phyloP scores from a whole-genome alignment of 129 eudicot species.

The Lonicera japonica region DNA sequence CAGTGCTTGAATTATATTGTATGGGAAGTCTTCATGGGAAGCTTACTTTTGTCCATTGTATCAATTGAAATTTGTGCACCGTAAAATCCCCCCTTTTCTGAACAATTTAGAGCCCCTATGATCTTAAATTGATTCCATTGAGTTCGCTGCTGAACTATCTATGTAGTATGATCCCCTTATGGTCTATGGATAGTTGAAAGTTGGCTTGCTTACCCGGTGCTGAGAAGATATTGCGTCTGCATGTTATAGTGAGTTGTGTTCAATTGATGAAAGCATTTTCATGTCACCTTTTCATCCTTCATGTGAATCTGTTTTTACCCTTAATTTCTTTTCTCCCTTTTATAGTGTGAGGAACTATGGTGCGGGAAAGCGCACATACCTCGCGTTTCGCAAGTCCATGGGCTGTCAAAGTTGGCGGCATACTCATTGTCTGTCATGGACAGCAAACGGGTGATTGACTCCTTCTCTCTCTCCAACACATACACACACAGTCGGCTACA shows the following conservation, averaged over 20 bases:
- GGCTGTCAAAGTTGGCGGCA: constrained; percentile 52
- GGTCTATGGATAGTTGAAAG: not conserved
- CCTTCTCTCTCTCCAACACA: not conserved
- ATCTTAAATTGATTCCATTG: too few relatives aligned
- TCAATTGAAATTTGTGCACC: too few relatives aligned
- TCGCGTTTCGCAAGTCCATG: constrained; percentile 41
- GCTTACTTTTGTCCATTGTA: too few relatives aligned
- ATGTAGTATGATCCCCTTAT: not conserved
- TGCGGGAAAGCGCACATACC: constrained; percentile 75
- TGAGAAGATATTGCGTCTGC: not conserved
- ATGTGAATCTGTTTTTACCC: not conserved
- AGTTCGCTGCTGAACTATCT: not conserved
- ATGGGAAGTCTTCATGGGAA: too few relatives aligned
- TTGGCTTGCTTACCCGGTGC: not conserved
- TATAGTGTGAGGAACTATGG: constrained; percentile 72
- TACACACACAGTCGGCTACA: not conserved
- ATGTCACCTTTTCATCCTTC: not conserved
- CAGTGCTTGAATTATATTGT: too few relatives aligned
- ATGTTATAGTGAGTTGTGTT: not conserved
- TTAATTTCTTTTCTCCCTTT: not conserved
- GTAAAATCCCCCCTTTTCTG: too few relatives aligned
- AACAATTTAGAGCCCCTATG: too few relatives aligned
- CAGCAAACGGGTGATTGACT: constrained; percentile 51
- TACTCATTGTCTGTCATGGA: constrained; percentile 55
- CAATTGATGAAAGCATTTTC: not conserved